Conservation (phyloP, 345 rosid species). For the Eucalyptus leucophloia region DNA sequence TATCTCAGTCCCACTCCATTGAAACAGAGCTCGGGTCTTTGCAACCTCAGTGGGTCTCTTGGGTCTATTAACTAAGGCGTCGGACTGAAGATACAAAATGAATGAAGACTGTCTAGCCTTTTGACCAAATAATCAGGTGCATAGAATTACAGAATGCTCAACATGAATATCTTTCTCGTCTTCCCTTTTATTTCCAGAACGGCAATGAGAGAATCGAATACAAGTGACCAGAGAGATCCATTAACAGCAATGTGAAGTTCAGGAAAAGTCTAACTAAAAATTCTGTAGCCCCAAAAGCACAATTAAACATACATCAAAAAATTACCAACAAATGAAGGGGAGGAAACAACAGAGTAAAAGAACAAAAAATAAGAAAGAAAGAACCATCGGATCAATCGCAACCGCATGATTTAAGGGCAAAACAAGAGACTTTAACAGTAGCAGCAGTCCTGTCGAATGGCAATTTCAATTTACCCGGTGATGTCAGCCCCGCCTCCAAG, state of each 20-base stretch:
- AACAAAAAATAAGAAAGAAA: neutral
- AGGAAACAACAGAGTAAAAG: neutral
- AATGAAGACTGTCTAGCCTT: neutral
- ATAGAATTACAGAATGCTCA: neutral
- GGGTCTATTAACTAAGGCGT: neutral
- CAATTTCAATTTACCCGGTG: neutral
- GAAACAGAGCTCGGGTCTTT: neutral
- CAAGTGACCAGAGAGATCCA: conserved; percentile 15
- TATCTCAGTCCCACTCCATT: neutral
- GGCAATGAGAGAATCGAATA: conserved; percentile 10
- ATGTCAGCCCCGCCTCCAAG: neutral
- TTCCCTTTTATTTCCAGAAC: neutral
- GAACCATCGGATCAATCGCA: neutral
- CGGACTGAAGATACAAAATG: neutral
- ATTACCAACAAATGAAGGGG: neutral
- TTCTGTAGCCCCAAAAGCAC: neutral
- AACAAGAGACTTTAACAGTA: neutral
- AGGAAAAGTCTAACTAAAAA: neutral
- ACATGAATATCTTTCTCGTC: neutral
- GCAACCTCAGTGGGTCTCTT: neutral
- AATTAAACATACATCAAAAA: neutral
- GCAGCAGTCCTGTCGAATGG: neutral
- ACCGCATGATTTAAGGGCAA: neutral
- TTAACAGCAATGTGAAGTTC: neutral
- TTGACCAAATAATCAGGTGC: neutral